Percentiles rank a stretch among this genome's conserved stretches.
Conservation (phyloP, 2,329 filamentous ascomycete species). For the Trematosphaeria pertusa region DNA sequence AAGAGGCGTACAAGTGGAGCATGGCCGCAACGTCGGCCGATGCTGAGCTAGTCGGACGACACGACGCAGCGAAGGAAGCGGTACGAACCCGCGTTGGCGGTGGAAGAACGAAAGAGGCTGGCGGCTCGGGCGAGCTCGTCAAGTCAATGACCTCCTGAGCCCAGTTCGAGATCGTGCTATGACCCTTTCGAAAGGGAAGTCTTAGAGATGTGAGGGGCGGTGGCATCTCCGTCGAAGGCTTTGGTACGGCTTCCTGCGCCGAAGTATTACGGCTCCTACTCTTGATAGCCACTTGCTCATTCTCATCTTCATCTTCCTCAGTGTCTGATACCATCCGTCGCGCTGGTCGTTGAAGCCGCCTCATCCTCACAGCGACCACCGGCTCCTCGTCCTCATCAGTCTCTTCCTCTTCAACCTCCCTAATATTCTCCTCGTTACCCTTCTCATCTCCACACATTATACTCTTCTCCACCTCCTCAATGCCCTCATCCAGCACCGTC, state of each 20-base stretch:
- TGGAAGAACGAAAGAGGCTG: conserved; percentile 26
- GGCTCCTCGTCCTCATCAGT: conserved; percentile 36
- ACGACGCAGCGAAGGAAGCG: conserved; percentile 32
- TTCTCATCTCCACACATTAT: conserved; percentile 39
- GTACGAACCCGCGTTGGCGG: conserved; percentile 27
- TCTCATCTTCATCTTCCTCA: conserved; percentile 28
- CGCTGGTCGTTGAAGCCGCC: conserved; percentile 20
- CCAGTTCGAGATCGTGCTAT: conserved; percentile 38
- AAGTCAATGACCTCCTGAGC: conserved; percentile 43
- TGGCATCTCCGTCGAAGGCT: conserved; percentile 8
- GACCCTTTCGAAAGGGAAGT: conserved; percentile 32
- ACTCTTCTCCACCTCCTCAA: conserved; percentile 39
- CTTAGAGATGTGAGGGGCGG: conserved; percentile 28
- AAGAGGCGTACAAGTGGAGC: conserved; percentile 42
- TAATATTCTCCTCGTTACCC: conserved; percentile 12
- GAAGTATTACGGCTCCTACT: neutral
- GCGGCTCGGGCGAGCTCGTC: conserved; percentile 34
- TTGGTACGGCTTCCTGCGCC: neutral
- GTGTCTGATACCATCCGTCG: conserved; percentile 30
- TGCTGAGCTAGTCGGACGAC: conserved; percentile 38
- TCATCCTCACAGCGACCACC: conserved; percentile 26
- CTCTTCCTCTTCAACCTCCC: conserved; percentile 14
- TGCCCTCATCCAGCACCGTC: conserved; percentile 20
- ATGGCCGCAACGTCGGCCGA: conserved; percentile 35
- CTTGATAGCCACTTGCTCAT: neutral